These are phyloP conservation scores for Fonsecaea pugnacius DNA, from an alignment of 2,329 filamentous ascomycete species.

Conservation along the genomic window DNA sequence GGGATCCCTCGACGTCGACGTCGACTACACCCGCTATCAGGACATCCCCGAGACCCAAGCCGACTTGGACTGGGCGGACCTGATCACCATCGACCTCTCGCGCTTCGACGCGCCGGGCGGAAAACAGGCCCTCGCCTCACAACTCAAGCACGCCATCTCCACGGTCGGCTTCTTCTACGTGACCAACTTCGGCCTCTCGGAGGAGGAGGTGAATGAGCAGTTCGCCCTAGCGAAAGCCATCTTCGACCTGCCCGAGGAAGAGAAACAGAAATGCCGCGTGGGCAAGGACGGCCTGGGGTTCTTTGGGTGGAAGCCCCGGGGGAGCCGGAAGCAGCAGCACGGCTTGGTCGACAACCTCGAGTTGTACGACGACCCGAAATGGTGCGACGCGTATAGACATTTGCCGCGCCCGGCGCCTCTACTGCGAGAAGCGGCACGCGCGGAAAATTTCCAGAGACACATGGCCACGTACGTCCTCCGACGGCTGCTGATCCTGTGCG, in stretches of 20 bases:
- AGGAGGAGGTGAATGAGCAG: constrained; percentile 62
- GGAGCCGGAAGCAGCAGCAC: constrained; percentile 8
- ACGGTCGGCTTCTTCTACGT: constrained; percentile 61
- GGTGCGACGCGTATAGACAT: constrained; percentile 3
- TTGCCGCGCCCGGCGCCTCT: constrained; percentile 3
- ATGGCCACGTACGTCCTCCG: constrained; percentile 52
- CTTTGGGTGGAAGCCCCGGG: constrained; percentile 53
- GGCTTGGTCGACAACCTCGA: constrained; percentile 37
- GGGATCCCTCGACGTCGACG: constrained; percentile 37
- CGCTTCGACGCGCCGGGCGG: constrained; percentile 59
- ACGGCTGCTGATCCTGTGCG: constrained; percentile 61
- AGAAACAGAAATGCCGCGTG: constrained; percentile 62
- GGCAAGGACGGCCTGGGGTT: constrained; percentile 60
- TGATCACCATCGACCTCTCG: constrained; percentile 49
- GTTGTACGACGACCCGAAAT: constrained; percentile 39
- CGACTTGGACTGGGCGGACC: constrained; percentile 28
- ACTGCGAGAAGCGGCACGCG: not conserved
- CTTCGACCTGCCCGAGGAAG: constrained; percentile 59
- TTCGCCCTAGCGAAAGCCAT: constrained; percentile 63
- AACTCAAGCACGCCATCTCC: constrained; percentile 44
- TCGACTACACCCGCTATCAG: constrained; percentile 38
- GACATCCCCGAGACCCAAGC: constrained; percentile 16
- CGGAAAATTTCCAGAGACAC: constrained; percentile 54
- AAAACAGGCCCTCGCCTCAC: constrained; percentile 57
- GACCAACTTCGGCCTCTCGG: constrained; percentile 62